Conservation (phyloP, 331 rosid species). For the Pyracantha coccinea region DNA sequence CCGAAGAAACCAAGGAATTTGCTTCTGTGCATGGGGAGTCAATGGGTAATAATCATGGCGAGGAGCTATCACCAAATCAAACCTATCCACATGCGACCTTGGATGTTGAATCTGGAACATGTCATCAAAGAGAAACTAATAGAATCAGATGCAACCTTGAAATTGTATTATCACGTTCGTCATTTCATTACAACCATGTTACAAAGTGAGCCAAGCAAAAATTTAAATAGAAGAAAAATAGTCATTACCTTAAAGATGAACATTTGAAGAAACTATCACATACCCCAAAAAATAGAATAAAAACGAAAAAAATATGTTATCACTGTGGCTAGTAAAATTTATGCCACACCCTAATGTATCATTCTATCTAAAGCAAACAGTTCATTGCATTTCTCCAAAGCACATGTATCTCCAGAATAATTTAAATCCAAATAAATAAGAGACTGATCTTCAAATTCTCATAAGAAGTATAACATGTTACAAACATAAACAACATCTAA, state of each 20-base stretch:
- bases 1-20: slow-evolving; percentile 73
- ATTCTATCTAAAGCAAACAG: neutral
- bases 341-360: neutral
- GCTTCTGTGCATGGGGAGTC: slow-evolving; percentile 61
- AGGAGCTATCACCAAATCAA: slow-evolving; percentile 89
- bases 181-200: neutral
- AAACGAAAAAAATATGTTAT: neutral
- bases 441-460: neutral
- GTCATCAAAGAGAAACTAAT: slow-evolving; percentile 9
- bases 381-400: neutral
- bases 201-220: neutral
- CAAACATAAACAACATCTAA: neutral
- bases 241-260: neutral
- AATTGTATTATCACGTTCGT: neutral
- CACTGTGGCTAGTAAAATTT: neutral
- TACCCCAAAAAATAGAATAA: neutral
- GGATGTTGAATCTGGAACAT: slow-evolving; percentile 90
- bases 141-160: slow-evolving; percentile 3
- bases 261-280: neutral
- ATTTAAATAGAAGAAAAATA: neutral
- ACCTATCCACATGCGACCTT: slow-evolving; percentile 57
- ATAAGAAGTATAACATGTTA: neutral
- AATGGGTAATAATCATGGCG: slow-evolving; percentile 75
- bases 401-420: neutral
- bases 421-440: neutral